Evolutionary conservation across 768 basidiomycete species (phyloP), one percentile per base, ranked within the genome.

Genomic region (Naganishia randhawae): DNA sequence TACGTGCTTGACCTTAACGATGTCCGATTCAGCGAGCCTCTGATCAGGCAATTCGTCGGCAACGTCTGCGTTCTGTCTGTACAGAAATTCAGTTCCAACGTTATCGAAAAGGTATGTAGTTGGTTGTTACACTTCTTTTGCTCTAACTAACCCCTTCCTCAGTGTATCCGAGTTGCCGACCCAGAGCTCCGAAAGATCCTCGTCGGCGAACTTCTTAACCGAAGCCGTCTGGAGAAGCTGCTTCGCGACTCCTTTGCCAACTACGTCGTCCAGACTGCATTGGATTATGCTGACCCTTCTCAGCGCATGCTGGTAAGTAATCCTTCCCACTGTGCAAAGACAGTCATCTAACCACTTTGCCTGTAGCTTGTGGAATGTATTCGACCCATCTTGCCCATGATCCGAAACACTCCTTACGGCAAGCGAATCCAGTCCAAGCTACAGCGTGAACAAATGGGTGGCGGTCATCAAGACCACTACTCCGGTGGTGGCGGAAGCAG

Each of bases 71-170:
- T 92, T 6, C 83, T 99, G 63, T 98, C 94, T 6, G 95, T 97
- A 17, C 96, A 99, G 80, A 99, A 99, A 82, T 99, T 99, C 82
- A 95, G 92, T 71, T 97, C 95, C 70, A 99, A 99, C 79, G 96
- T 99, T 69, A 94, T 96, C 71, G 94, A 96, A 82, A 96, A 96
- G 85, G 61, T 72, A 14, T 50, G 53, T 52, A 10, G 25, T 35
- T 41, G 3, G 32, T 22, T n/a, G n/a, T 31, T n/a, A 17, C 9
- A 33, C n/a, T 41, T 61, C 42, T 48, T 11, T 3, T 19, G 50
- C 52, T 14, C 27, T 64, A n/a, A 55, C 42, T 64, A 16, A 41
- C 32, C 70, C 19, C 11, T 13, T n/a, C 3, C 61, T 72, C 73
- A 85, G 83, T 87, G 86, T 76, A 83, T 99, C 76, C 93, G 96